Base-by-base conservation (phyloP, 345 rosid species). In the Eucalyptus polyanthemos region DNA sequence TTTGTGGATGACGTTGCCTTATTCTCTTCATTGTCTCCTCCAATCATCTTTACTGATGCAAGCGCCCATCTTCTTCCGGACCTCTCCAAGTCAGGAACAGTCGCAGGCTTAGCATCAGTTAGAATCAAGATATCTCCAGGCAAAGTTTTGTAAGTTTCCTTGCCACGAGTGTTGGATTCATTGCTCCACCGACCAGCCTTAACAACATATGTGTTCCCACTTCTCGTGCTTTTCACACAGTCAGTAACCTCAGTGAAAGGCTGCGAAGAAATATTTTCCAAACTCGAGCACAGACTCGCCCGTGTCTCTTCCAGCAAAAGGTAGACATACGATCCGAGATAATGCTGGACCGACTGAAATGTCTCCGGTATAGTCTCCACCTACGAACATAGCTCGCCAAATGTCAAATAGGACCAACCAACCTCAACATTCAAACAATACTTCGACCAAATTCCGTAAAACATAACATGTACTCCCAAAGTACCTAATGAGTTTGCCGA, bases 281-380 rank as follows among this genome's bases (percentile, higher is more conserved):
- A 44, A 24, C 90, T 80, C 17, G 95, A 94, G 87, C 29, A 22
- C 50, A 95, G 34, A 21, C 67, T 80, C 4, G 92, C 89, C 29
- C 95, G 87, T 22, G 95, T 93, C 89, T 94, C 95, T 50, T 95
- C 96, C 88, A 93, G 86, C 27, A 95, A 69, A 25, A 94, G 94
- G 54, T 27, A 51, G 19, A 89, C 40, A 67, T 85, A 89, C 1
- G 94, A 90, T 22, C 62, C 29, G n/a, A 92, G 87, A 91, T 93
- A 94, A 16, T 72, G 92, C 13, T 50, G n/a, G 40, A 69, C 88
- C 5, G 93, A 93, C 42, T 76, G 51, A 91, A 94, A 94, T 31
- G 91, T 31, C 22, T 50, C 89, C 6, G 94, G 93, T 85, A 94
- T 93, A 86, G 87, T 88, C 10, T 88, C 87, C 87, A 93, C 94